These are phyloP conservation scores for Saturnispora gosingensis DNA, from an alignment of 805 yeast genomes.

Conservation along the genomic window DNA sequence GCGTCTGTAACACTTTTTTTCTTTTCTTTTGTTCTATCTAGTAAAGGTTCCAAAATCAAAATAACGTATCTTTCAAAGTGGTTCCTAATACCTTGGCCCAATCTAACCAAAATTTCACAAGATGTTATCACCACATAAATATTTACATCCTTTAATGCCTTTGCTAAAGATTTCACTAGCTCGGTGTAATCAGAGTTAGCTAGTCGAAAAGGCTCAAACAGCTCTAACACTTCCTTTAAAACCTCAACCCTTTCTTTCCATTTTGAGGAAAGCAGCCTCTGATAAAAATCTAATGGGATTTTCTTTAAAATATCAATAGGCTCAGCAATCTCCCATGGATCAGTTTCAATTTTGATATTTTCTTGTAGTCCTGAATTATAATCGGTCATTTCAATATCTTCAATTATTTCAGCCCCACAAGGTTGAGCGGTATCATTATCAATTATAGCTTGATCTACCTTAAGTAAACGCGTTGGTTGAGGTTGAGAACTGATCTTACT, in stretches of 20 bases:
- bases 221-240: constrained; percentile 50
- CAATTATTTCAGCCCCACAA: constrained; percentile 20
- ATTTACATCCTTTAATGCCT: constrained; percentile 80
- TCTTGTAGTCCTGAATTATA: constrained; percentile 19
- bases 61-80: constrained; percentile 47
- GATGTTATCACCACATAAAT: constrained; percentile 77
- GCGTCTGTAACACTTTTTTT: constrained; percentile 71
- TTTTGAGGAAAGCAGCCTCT: constrained; percentile 48
- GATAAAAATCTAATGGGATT: constrained; percentile 53
- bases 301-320: constrained; percentile 59
- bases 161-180: constrained; percentile 54
- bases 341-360: constrained; percentile 27
- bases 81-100: constrained; percentile 58
- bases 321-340: constrained; percentile 62
- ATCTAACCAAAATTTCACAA: constrained; percentile 48
- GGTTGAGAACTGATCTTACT: constrained; percentile 37
- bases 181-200: constrained; percentile 53
- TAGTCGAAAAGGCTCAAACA: constrained; percentile 46
- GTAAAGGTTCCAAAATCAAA: constrained; percentile 46
- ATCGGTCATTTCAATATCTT: constrained; percentile 32
- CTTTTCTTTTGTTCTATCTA: constrained; percentile 85
- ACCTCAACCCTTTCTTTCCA: constrained; percentile 94
- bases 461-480: constrained; percentile 46
- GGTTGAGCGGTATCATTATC: constrained; percentile 19
- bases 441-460: constrained; percentile 30